Conservation (phyloP, 75 land plant genomes). For the Sequoiadendron giganteum region DNA sequence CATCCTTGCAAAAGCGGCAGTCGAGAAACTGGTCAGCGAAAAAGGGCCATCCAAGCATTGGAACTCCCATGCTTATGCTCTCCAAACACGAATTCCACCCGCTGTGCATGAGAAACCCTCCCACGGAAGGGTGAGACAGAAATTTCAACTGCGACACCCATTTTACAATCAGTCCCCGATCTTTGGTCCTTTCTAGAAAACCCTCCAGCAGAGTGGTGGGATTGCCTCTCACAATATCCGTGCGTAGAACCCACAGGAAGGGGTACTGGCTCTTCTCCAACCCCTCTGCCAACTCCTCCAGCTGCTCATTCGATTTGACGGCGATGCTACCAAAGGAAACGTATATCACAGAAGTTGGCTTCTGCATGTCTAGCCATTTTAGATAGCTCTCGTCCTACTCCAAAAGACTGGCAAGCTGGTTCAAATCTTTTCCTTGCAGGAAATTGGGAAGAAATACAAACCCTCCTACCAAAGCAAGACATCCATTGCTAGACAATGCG, state of each 20-base stretch:
- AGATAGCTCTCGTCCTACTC: constrained; percentile 8
- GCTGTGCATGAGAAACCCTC: constrained; percentile 27
- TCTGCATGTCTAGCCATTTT: constrained; percentile 14
- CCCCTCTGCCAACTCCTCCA: constrained; percentile 13
- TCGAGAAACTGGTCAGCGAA: constrained; percentile 12
- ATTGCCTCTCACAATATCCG: background rate
- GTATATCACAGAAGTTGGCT: constrained; percentile 12
- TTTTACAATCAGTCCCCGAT: constrained; percentile 12
- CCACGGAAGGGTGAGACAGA: constrained; percentile 22
- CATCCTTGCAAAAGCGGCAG: background rate
- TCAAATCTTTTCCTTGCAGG: background rate
- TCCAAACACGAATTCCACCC: constrained; percentile 17
- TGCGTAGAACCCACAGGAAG: constrained; percentile 24
- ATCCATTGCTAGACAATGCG: background rate
- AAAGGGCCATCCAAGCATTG: constrained; percentile 23
- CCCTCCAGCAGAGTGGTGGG: background rate
- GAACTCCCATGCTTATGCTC: constrained; percentile 25
- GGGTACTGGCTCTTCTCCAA: constrained; percentile 12
- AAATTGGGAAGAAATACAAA: no score
- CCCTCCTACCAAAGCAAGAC: background rate
- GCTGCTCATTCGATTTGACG: constrained; percentile 7
- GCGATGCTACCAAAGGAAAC: constrained; percentile 26
- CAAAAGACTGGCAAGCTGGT: background rate
- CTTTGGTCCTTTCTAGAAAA: constrained; percentile 13
- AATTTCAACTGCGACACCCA: constrained; percentile 30